phyloP scores from a whole-genome alignment of 345 rosid genomes.

The Rhodamnia argentea region DNA sequence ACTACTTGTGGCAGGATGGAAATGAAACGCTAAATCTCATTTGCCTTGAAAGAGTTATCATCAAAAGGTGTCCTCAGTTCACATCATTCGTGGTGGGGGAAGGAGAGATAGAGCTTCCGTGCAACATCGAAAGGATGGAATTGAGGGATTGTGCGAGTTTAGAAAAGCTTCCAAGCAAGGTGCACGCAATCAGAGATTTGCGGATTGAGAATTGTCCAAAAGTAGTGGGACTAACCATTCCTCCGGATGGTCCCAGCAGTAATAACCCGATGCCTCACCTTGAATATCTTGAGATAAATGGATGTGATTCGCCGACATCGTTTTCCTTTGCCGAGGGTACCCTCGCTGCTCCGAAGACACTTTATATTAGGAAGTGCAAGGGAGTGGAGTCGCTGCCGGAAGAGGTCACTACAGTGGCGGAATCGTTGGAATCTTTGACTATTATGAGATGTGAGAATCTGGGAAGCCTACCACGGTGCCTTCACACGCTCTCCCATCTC shows the following conservation, averaged over 20 bases:
- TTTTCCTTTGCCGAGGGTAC: too few species aligned
- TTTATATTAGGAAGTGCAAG: accelerated
- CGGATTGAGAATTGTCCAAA: background rate
- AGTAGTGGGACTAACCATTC: background rate
- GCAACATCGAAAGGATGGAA: background rate
- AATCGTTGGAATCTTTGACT: too few species aligned
- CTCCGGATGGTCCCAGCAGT: accelerated
- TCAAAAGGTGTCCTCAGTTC: background rate
- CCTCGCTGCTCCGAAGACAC: background rate
- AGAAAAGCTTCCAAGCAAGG: background rate
- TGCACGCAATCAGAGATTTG: background rate
- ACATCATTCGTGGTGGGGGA: background rate
- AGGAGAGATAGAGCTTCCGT: background rate
- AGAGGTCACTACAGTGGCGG: background rate
- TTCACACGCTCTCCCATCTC: background rate
- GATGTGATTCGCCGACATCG: too few species aligned
- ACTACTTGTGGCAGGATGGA: background rate
- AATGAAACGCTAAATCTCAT: background rate
- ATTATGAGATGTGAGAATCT: accelerated
- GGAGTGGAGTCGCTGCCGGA: background rate
- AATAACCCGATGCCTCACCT: background rate
- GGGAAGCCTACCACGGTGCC: accelerated
- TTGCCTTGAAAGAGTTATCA: background rate
- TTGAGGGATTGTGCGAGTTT: background rate
- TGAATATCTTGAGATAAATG: too few species aligned